A percentile compares a stretch with the other conserved stretches of the same genome.
Conservation (phyloP, 2,329 filamentous ascomycete species). For the Colletotrichum neosansevieriae region DNA sequence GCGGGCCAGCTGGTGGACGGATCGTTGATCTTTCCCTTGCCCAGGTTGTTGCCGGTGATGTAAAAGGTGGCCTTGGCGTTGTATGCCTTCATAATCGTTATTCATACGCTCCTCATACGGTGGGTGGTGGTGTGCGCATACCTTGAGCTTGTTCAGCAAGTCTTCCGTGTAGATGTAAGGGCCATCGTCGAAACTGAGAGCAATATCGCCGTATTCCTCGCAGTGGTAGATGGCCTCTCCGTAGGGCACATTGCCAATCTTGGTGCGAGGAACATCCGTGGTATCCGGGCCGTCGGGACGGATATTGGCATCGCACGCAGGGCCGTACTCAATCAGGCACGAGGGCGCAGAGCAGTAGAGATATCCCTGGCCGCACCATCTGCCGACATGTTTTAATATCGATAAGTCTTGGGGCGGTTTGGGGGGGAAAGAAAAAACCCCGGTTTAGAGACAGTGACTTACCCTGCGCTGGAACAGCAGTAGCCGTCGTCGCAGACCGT, state of each 20-base stretch:
- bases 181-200: slow-evolving; percentile 62
- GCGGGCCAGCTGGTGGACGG: slow-evolving; percentile 52
- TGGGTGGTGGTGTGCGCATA: slow-evolving; percentile 50
- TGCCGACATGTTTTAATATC: slow-evolving; percentile 41
- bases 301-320: slow-evolving; percentile 71
- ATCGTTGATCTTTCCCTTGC: slow-evolving; percentile 62
- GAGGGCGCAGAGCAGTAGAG: slow-evolving; percentile 72
- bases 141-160: slow-evolving; percentile 54
- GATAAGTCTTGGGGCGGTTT: neutral
- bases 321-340: slow-evolving; percentile 71
- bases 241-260: slow-evolving; percentile 66
- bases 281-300: slow-evolving; percentile 65
- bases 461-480: slow-evolving; percentile 60
- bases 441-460: slow-evolving; percentile 34
- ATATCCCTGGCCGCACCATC: slow-evolving; percentile 66
- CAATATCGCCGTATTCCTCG: slow-evolving; percentile 65
- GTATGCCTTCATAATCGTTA: slow-evolving; percentile 53
- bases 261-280: slow-evolving; percentile 61
- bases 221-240: slow-evolving; percentile 69
- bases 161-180: slow-evolving; percentile 56
- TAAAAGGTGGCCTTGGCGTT: slow-evolving; percentile 77
- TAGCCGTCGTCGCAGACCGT: slow-evolving; percentile 49
- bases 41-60: slow-evolving; percentile 56
- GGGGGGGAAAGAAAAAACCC: too few species aligned
- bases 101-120: neutral